Evolutionary conservation across 306 rosid species (phyloP).

Genomic region (Luffa aegyptiaca): DNA sequence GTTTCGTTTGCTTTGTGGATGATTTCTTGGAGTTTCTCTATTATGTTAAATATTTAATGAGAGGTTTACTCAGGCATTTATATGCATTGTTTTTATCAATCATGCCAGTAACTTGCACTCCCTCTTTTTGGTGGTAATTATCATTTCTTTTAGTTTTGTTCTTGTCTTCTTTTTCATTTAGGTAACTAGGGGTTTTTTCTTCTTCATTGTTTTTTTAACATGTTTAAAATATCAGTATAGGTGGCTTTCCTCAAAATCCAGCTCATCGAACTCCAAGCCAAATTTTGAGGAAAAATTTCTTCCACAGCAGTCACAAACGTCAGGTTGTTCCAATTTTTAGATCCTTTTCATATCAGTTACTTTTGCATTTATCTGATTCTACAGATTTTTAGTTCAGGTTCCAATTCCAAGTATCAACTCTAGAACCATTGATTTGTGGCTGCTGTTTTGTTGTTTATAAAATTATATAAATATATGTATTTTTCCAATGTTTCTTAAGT

Average conservation of each 20-base stretch:
- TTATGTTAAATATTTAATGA: not conserved
- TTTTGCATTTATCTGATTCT: not conserved
- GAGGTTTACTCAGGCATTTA: not conserved
- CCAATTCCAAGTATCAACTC: not conserved
- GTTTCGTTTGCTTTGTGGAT: not conserved
- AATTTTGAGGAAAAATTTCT: constrained; percentile 89
- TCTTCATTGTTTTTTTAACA: not conserved
- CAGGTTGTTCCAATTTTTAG: constrained; percentile 44
- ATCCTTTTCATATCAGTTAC: not conserved
- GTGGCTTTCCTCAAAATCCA: constrained; percentile 93
- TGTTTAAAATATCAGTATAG: constrained; percentile 67
- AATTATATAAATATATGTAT: not conserved
- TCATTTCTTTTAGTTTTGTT: not conserved
- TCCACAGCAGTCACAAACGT: constrained; percentile 89
- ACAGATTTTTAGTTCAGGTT: not conserved
- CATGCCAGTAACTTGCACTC: not conserved
- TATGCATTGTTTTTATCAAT: not conserved
- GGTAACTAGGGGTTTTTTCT: constrained; percentile 8
- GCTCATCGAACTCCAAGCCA: constrained; percentile 53
- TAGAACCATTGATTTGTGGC: not conserved
- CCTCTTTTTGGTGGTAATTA: not conserved
- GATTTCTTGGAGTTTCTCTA: not conserved
- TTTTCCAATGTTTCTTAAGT: not conserved
- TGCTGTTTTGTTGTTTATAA: not conserved
- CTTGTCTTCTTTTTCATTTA: constrained; percentile 10